Percentiles rank a stretch among this genome's conserved stretches.
phyloP scores from a whole-genome alignment of 768 basidiomycete species.

The Termitomyces sp. region DNA sequence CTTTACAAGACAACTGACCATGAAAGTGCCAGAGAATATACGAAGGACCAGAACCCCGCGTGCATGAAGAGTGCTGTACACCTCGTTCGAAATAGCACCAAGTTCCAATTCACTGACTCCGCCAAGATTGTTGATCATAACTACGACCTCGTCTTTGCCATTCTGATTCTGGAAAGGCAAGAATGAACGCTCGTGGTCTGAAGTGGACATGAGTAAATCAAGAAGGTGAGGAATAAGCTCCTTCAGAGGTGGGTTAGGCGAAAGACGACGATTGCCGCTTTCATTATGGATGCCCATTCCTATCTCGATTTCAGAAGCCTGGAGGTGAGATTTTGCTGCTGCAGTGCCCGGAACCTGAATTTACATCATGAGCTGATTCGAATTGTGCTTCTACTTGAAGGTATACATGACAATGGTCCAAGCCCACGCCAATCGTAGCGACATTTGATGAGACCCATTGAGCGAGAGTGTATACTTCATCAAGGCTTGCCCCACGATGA shows the following conservation, averaged over 20 bases:
- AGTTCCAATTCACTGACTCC: conserved; percentile 83
- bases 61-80: conserved; percentile 46
- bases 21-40: conserved; percentile 76
- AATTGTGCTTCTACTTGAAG: background rate
- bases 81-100: conserved; percentile 60
- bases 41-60: conserved; percentile 55
- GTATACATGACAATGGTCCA: conserved; percentile 82
- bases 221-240: conserved; percentile 69
- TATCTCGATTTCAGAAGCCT: conserved; percentile 70
- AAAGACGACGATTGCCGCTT: conserved; percentile 62
- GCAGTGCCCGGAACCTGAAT: conserved; percentile 75
- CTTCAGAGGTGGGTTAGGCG: conserved; percentile 66
- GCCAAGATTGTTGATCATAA: conserved; percentile 86
- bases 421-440: conserved; percentile 80
- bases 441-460: conserved; percentile 61
- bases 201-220: conserved; percentile 63
- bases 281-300: conserved; percentile 94
- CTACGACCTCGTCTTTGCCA: conserved; percentile 65
- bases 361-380: background rate
- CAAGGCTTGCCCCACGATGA: conserved; percentile 56
- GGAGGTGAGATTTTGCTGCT: conserved; percentile 47
- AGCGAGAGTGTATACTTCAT: conserved; percentile 63
- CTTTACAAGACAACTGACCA: conserved; percentile 43
- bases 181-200: conserved; percentile 75
- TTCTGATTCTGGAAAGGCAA: conserved; percentile 48